phyloP scores from a whole-genome alignment of 495 filamentous ascomycete genomes.

The Hypoxylon trugodes region DNA sequence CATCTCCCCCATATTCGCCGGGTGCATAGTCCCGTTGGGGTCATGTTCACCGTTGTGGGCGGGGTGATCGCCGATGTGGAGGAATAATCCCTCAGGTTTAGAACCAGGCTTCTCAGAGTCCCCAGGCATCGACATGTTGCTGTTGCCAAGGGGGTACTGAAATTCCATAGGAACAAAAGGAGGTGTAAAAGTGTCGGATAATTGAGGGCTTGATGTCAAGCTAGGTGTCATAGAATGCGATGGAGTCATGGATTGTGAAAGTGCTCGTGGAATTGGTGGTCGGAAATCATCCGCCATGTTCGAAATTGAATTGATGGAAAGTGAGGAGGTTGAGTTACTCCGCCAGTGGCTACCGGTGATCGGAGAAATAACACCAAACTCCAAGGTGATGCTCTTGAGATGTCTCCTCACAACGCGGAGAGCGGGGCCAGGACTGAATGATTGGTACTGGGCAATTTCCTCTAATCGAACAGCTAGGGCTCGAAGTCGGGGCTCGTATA shows the following conservation, averaged over 20 bases:
- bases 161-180: neutral
- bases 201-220: neutral
- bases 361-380: neutral
- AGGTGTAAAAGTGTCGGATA: neutral
- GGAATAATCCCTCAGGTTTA: neutral
- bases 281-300: neutral
- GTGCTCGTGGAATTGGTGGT: neutral
- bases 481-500: neutral
- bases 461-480: neutral
- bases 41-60: neutral
- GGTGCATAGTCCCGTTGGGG: neutral
- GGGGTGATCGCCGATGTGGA: neutral
- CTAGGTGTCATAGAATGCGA: neutral
- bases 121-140: neutral
- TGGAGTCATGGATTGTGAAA: no score
- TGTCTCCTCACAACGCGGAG: neutral
- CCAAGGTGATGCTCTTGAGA: neutral
- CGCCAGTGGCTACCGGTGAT: neutral
- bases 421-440: neutral
- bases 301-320: neutral
- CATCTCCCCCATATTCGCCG: neutral
- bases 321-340: constrained; percentile 5
- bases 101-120: neutral
- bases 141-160: neutral
- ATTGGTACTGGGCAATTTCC: constrained; percentile 2